Evolutionary conservation across 306 rosid genomes (phyloP).

Genomic region (Lathyrus sativus): DNA sequence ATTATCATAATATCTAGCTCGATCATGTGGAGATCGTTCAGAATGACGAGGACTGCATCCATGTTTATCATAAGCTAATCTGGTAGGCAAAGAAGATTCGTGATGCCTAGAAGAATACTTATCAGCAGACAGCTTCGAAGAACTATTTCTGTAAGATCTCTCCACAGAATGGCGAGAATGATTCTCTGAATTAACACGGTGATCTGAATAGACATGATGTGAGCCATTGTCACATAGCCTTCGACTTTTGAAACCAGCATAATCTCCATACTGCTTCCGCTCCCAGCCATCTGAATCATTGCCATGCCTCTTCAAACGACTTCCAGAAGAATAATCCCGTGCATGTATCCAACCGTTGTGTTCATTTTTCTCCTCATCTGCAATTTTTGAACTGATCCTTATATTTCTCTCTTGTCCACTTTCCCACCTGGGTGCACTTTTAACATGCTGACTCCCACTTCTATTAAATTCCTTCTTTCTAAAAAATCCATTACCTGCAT

Average conservation of each 20-base stretch:
- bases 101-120: constrained; percentile 68
- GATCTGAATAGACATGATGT: constrained; percentile 63
- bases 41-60: constrained; percentile 82
- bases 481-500: constrained; percentile 53
- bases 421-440: constrained; percentile 75
- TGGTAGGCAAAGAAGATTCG: constrained; percentile 64
- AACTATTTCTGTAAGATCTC: constrained; percentile 62
- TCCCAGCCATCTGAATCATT: constrained; percentile 63
- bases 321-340: constrained; percentile 66
- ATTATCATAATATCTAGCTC: constrained; percentile 65
- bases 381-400: constrained; percentile 81
- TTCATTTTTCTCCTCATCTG: constrained; percentile 72
- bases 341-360: constrained; percentile 65
- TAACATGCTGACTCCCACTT: constrained; percentile 63
- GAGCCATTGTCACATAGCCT: constrained; percentile 68
- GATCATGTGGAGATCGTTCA: constrained; percentile 80
- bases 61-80: constrained; percentile 71
- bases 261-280: constrained; percentile 71
- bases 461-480: constrained; percentile 74
- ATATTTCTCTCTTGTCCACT: constrained; percentile 62
- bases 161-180: constrained; percentile 67
- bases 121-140: constrained; percentile 60
- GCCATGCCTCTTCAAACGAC: constrained; percentile 73
- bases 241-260: constrained; percentile 62
- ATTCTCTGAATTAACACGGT: constrained; percentile 60